Percentiles rank a stretch among this genome's conserved stretches.
Conservation (phyloP, 805 yeast species). For the Barnettozyma siamensis region DNA sequence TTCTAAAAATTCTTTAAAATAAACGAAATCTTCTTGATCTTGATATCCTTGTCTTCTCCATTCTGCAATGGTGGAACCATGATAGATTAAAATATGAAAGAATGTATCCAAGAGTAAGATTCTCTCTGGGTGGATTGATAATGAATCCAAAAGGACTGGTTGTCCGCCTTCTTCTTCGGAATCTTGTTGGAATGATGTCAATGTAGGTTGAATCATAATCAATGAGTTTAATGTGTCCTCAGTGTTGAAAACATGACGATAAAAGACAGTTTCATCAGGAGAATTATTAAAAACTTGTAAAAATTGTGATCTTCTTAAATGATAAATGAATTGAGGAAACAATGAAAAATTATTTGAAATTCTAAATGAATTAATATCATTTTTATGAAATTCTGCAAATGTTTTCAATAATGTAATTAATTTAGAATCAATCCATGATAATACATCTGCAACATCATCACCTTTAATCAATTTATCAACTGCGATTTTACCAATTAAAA, state of each 20-base stretch:
- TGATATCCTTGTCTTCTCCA: conserved; percentile 66
- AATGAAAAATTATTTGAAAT: conserved; percentile 44
- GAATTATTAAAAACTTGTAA: conserved; percentile 63
- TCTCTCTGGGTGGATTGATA: conserved; percentile 51
- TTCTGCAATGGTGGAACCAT: conserved; percentile 59
- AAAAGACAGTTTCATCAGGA: conserved; percentile 66
- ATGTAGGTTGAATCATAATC: conserved; percentile 66
- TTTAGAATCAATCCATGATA: conserved; percentile 44
- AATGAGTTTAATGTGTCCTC: conserved; percentile 58
- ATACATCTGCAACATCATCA: conserved; percentile 33
- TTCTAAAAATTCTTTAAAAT: conserved; percentile 53
- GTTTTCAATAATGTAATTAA: conserved; percentile 41
- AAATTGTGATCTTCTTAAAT: conserved; percentile 60
- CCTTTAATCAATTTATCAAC: conserved; percentile 27
- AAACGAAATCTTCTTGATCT: conserved; percentile 51
- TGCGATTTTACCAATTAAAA: conserved; percentile 51
- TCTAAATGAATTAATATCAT: conserved; percentile 42
- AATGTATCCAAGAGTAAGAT: conserved; percentile 60
- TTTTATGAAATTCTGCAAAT: conserved; percentile 43
- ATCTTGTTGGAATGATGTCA: conserved; percentile 46
- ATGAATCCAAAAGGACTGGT: conserved; percentile 59
- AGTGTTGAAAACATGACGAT: conserved; percentile 54
- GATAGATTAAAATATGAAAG: conserved; percentile 62
- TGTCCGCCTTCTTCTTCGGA: conserved; percentile 40
- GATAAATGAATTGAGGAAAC: conserved; percentile 64